phyloP scores from a whole-genome alignment of 1,284 basidiomycete species.

The Pseudozyma tsukubaensis region DNA sequence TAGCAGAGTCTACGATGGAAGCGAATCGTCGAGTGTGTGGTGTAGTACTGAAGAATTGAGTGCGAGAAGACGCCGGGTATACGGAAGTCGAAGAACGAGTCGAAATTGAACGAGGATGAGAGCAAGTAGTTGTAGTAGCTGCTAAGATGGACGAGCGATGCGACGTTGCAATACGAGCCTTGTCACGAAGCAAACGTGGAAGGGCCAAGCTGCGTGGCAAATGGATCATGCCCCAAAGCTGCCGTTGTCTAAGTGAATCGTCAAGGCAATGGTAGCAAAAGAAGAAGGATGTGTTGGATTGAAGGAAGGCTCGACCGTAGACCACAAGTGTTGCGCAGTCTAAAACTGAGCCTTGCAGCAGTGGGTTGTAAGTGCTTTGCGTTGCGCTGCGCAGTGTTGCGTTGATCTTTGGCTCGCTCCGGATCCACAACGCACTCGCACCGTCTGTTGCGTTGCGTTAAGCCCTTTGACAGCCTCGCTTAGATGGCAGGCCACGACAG shows the following conservation, averaged over 20 bases:
- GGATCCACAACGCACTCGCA: too few relatives aligned
- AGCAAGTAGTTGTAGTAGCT: background rate
- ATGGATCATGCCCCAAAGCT: slow-evolving; percentile 43
- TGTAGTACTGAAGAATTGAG: slow-evolving; percentile 10
- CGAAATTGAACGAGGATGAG: background rate
- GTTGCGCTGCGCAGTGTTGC: too few relatives aligned
- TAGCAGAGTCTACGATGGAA: slow-evolving; percentile 19
- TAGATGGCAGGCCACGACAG: slow-evolving; percentile 24
- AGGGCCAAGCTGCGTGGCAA: slow-evolving; percentile 39
- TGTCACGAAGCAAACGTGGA: slow-evolving; percentile 43
- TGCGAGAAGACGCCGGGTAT: background rate
- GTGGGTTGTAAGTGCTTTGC: too few relatives aligned
- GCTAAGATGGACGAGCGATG: slow-evolving; percentile 13
- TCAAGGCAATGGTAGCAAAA: slow-evolving; percentile 1
- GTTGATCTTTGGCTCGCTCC: too few relatives aligned
- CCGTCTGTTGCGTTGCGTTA: background rate
- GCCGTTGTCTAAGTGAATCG: slow-evolving; percentile 1
- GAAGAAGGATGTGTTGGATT: background rate
- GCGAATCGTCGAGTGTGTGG: slow-evolving; percentile 2
- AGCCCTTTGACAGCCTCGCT: background rate
- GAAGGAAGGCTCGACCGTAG: background rate
- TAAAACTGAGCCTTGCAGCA: too few relatives aligned
- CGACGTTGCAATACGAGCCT: slow-evolving; percentile 21
- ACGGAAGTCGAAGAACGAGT: background rate
- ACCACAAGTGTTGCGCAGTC: background rate